These are phyloP conservation scores for Prunus yedoensis DNA, from an alignment of 331 rosid species.

Conservation along the genomic window DNA sequence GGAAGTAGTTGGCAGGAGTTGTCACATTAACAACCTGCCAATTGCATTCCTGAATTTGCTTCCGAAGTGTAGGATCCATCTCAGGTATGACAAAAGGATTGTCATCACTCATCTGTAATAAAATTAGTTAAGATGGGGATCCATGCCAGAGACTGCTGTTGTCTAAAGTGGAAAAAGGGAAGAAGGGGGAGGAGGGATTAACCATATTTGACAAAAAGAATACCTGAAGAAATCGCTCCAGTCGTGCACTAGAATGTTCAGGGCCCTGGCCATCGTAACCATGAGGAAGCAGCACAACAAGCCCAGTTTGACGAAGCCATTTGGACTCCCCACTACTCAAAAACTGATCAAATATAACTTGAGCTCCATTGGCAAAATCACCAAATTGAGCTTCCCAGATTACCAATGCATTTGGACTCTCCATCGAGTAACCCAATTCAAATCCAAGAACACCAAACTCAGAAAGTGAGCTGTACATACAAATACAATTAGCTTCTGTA, in stretches of 20 bases:
- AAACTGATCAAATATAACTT: constrained; percentile 94
- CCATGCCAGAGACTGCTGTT: neutral
- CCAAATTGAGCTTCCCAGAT: constrained; percentile 99
- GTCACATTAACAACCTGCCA: constrained; percentile 96
- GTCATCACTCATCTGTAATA: constrained; percentile 92
- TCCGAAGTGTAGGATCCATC: constrained; percentile 91
- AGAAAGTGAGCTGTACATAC: constrained; percentile 75
- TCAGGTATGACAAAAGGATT: constrained; percentile 86
- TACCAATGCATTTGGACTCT: constrained; percentile 89
- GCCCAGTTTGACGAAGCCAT: constrained; percentile 99
- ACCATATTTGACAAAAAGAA: neutral
- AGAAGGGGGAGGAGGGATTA: neutral
- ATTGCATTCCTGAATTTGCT: constrained; percentile 96
- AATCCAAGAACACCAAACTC: constrained; percentile 98
- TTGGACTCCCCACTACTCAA: constrained; percentile 93
- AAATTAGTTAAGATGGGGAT: constrained; percentile 24
- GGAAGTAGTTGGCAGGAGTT: constrained; percentile 97
- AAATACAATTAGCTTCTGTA: constrained; percentile 20
- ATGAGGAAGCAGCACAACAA: constrained; percentile 91
- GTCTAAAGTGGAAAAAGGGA: neutral
- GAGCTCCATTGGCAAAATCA: constrained; percentile 98
- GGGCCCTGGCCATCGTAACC: constrained; percentile 99
- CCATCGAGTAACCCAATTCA: constrained; percentile 98
- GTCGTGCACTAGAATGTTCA: constrained; percentile 91
- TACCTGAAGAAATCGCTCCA: constrained; percentile 98